Evolutionary conservation across 2,329 filamentous ascomycete genomes (phyloP).

Genomic region (Dothistroma pini): DNA sequence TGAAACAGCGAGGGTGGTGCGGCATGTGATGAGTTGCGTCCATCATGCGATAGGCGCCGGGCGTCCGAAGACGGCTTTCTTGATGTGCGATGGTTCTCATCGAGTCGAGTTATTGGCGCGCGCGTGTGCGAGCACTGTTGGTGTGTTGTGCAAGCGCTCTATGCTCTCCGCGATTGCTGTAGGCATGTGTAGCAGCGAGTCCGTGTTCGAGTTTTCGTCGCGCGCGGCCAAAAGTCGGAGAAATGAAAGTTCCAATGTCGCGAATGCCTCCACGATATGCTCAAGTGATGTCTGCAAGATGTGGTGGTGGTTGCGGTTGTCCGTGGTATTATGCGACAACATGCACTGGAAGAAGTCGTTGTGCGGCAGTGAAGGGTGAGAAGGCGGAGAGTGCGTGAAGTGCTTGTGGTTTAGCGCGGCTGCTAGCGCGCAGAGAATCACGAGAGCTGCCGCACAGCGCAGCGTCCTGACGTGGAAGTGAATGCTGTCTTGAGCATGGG

Average conservation of each 20-base stretch:
- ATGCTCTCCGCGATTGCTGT: background rate
- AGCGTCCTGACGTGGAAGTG: background rate
- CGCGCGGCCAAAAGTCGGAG: background rate
- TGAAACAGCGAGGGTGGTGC: too few relatives aligned
- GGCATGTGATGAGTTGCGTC: too few relatives aligned
- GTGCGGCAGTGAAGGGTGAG: background rate
- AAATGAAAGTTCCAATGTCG: background rate
- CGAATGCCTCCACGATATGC: background rate
- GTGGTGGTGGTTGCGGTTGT: background rate
- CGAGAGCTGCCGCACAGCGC: background rate
- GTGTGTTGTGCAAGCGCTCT: background rate
- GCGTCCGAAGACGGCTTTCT: too few relatives aligned
- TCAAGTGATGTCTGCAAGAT: background rate
- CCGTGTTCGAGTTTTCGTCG: background rate
- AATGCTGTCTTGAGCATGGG: background rate
- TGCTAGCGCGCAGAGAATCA: background rate
- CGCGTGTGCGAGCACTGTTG: too few relatives aligned
- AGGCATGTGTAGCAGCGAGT: background rate
- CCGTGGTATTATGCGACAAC: background rate
- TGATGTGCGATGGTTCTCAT: too few relatives aligned
- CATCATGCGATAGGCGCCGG: too few relatives aligned
- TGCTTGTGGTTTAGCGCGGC: background rate
- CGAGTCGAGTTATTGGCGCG: too few relatives aligned
- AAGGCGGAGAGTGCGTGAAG: background rate
- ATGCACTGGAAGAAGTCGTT: background rate